These are phyloP conservation scores for Nicotiana benthamiana DNA, from an alignment of 257 asterid genomes.

Conservation along the genomic window DNA sequence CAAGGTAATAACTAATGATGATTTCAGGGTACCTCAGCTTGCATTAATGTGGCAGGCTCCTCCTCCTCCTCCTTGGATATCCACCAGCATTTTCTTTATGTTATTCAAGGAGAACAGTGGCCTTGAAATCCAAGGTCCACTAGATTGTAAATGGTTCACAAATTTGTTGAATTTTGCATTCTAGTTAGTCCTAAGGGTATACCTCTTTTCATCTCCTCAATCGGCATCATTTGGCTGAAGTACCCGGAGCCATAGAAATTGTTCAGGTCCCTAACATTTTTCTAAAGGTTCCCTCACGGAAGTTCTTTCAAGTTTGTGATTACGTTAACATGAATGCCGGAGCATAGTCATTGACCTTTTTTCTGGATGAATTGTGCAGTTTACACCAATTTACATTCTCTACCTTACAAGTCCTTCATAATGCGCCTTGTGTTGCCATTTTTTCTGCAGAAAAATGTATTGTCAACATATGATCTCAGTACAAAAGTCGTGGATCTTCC, in stretches of 20 bases:
- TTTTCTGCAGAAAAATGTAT: slow-evolving; percentile 46
- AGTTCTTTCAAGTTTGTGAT: not conserved
- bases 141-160: too few species aligned
- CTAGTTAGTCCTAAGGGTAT: not conserved
- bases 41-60: too few species aligned
- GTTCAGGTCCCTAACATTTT: not conserved
- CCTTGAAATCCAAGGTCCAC: too few species aligned
- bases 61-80: too few species aligned
- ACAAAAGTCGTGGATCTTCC: slow-evolving; percentile 30
- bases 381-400: not conserved
- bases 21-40: too few species aligned
- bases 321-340: not conserved
- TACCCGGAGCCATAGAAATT: not conserved
- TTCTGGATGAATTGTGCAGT: not conserved
- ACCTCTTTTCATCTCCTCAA: not conserved
- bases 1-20: too few species aligned
- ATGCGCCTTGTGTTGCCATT: not conserved
- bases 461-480: slow-evolving; percentile 46
- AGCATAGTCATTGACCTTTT: not conserved
- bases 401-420: not conserved
- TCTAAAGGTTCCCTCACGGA: not conserved
- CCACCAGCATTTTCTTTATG: too few species aligned
- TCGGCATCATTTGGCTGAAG: not conserved
- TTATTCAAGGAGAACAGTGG: too few species aligned
- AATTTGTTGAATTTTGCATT: not conserved